phyloP scores from a whole-genome alignment of 2,329 filamentous ascomycete genomes.

The Thielaviopsis euricoi region DNA sequence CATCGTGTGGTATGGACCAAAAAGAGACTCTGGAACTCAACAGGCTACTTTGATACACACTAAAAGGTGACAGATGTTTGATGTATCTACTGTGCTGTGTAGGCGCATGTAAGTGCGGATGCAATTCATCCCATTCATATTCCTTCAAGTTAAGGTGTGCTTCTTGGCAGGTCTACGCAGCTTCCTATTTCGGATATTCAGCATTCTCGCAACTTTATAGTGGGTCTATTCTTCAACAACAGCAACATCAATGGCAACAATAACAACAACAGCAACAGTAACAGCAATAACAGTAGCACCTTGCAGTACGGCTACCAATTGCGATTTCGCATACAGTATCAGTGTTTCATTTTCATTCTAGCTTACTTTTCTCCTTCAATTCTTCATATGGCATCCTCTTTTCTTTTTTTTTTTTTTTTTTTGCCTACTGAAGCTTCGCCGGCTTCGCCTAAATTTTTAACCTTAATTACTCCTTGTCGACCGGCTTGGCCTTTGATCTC shows the following conservation, averaged over 20 bases:
- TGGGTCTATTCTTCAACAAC: neutral
- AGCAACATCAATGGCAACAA: too few species aligned
- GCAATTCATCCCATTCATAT: neutral
- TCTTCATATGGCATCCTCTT: neutral
- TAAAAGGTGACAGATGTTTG: too few species aligned
- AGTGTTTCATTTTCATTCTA: too few species aligned
- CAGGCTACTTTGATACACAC: too few species aligned
- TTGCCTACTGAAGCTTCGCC: neutral
- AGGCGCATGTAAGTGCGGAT: too few species aligned
- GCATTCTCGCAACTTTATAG: neutral
- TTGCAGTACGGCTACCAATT: too few species aligned
- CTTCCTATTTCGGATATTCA: neutral
- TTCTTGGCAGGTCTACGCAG: neutral
- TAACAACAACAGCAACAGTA: too few species aligned
- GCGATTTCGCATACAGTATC: too few species aligned
- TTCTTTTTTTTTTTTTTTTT: neutral
- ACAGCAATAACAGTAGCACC: too few species aligned
- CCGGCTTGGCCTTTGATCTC: too few species aligned
- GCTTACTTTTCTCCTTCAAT: neutral
- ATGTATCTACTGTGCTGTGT: too few species aligned
- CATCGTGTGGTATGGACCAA: neutral
- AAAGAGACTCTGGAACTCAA: neutral
- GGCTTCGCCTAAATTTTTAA: neutral
- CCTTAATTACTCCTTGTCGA: neutral
- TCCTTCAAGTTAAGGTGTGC: neutral